phyloP scores from a whole-genome alignment of 192 early-diverging fungal species.

The Podila clonocystis region DNA sequence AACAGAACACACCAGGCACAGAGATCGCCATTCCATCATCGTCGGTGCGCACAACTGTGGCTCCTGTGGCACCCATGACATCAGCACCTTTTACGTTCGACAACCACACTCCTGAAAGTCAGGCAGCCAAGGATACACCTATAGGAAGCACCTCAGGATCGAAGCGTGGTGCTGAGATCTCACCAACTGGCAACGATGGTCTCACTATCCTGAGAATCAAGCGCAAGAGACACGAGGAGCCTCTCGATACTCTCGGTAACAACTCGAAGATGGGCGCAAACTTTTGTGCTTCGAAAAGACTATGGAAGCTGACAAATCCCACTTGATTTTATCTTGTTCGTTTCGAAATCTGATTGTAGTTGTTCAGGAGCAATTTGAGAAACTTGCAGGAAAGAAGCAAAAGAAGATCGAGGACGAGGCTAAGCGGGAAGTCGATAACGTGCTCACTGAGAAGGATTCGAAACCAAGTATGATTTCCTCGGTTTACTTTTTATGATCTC shows the following conservation, averaged over 20 bases:
- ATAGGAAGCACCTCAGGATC: background rate
- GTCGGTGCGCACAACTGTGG: background rate
- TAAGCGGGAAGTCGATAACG: constrained; percentile 13
- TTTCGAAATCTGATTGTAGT: constrained; percentile 37
- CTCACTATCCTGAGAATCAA: constrained; percentile 80
- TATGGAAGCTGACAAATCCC: background rate
- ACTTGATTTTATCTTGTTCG: background rate
- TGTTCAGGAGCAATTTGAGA: constrained; percentile 58
- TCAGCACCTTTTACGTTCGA: constrained; percentile 20
- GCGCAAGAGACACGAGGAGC: constrained; percentile 79
- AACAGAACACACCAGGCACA: background rate
- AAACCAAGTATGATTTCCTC: constrained; percentile 10
- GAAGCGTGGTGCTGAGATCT: background rate
- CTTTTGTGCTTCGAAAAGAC: background rate
- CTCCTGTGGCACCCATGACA: background rate
- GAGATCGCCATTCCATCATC: constrained; percentile 9
- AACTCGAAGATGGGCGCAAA: background rate
- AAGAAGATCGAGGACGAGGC: constrained; percentile 8
- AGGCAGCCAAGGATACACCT: background rate
- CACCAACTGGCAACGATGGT: constrained; percentile 13
- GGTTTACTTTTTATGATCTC: background rate
- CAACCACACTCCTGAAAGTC: constrained; percentile 26
- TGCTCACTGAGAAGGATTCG: background rate
- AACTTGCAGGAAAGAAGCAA: constrained; percentile 35
- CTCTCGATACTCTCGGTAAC: constrained; percentile 73